These are phyloP conservation scores for Ceratocystis huliohia DNA, from an alignment of 2,329 filamentous ascomycete genomes.

Conservation along the genomic window DNA sequence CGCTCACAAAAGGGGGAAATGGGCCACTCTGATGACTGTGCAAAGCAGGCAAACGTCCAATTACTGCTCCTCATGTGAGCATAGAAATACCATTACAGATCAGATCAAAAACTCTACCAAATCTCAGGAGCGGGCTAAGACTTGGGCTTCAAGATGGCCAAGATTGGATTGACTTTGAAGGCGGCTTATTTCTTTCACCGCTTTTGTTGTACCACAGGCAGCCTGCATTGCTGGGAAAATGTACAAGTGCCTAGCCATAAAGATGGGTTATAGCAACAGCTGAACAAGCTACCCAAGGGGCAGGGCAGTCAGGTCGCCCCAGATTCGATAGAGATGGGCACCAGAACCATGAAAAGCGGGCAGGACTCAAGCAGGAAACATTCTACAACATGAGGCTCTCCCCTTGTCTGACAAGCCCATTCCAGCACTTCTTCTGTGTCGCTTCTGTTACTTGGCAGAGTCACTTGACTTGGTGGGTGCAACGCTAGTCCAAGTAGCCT, in stretches of 20 bases:
- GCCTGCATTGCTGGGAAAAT: too few relatives aligned
- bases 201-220: too few relatives aligned
- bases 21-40: slow-evolving; percentile 2
- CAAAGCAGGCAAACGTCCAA: background rate
- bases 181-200: too few relatives aligned
- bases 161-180: too few relatives aligned
- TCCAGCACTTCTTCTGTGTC: background rate
- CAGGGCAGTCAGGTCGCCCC: too few relatives aligned
- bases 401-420: slow-evolving; percentile 5
- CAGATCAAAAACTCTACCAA: background rate
- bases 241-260: too few relatives aligned
- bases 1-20: background rate
- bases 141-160: too few relatives aligned
- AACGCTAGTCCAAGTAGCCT: background rate
- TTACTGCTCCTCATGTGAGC: background rate
- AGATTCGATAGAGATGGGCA: too few relatives aligned
- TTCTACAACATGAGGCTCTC: background rate
- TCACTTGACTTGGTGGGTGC: slow-evolving; percentile 9
- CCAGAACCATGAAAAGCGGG: too few relatives aligned
- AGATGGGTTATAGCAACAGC: too few relatives aligned
- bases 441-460: slow-evolving; percentile 2
- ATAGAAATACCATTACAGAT: background rate
- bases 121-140: too few relatives aligned
- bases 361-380: background rate
- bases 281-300: too few relatives aligned